phyloP scores from a whole-genome alignment of 305 asterid genomes.

The Caryopteris hybrid region DNA sequence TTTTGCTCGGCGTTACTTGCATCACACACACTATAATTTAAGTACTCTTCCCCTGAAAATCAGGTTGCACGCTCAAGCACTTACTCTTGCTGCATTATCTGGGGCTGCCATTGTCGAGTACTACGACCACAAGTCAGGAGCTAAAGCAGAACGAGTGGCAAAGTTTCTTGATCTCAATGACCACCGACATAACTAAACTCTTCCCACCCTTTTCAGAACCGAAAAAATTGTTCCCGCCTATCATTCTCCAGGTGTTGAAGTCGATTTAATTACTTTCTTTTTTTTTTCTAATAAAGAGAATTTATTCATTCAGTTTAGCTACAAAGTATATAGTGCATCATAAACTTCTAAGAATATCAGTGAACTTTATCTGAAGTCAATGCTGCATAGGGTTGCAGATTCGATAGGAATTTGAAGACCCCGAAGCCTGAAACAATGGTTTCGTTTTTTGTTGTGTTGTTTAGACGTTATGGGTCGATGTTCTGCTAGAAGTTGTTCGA shows the following conservation, averaged over 20 bases:
- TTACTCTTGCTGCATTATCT: slow-evolving; percentile 74
- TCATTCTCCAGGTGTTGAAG: not conserved
- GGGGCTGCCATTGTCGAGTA: slow-evolving; percentile 80
- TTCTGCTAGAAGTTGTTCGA: not conserved
- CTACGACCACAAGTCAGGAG: slow-evolving; percentile 72
- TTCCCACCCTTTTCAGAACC: not conserved
- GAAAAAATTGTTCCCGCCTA: not conserved
- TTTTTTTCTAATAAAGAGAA: not conserved
- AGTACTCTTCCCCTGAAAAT: slow-evolving; percentile 7
- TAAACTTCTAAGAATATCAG: not conserved
- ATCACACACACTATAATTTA: no score
- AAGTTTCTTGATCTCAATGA: slow-evolving; percentile 55
- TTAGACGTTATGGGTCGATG: not conserved
- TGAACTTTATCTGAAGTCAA: no score
- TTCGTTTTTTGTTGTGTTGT: not conserved
- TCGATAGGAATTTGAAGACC: not conserved
- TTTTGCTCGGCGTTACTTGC: no score
- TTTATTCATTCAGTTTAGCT: not conserved
- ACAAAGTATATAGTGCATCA: not conserved
- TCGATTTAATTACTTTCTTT: not conserved
- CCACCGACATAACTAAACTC: slow-evolving; percentile 28
- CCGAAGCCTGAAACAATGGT: not conserved
- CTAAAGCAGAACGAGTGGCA: slow-evolving; percentile 70
- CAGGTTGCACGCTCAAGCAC: slow-evolving; percentile 91
- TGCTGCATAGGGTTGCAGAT: not conserved